Percentiles rank a stretch among this genome's conserved stretches.
Conservation (phyloP, 1,284 basidiomycete genomes). For the Sphagnurus paluster region DNA sequence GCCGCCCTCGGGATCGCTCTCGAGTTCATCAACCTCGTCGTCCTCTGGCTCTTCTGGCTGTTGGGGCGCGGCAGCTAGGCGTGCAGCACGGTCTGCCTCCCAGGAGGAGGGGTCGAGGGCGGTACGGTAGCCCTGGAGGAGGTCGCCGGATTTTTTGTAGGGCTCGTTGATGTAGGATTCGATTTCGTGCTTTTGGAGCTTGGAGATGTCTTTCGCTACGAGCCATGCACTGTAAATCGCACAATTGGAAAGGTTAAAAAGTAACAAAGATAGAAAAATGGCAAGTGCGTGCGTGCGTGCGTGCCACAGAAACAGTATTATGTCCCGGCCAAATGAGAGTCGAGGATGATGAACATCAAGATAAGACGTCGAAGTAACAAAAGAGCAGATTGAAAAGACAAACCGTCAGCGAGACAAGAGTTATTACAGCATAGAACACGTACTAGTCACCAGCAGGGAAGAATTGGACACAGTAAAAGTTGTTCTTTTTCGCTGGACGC, state of each 20-base stretch:
- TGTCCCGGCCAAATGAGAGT: no score
- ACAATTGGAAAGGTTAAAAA: no score
- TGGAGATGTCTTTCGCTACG: slow-evolving; percentile 78
- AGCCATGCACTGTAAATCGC: slow-evolving; percentile 77
- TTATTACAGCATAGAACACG: slow-evolving; percentile 35
- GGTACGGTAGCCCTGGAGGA: slow-evolving; percentile 80
- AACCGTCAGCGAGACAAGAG: not conserved
- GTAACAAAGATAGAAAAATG: no score
- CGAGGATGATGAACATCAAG: not conserved
- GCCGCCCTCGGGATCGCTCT: slow-evolving; percentile 55
- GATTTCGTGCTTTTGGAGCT: slow-evolving; percentile 81
- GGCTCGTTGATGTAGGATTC: slow-evolving; percentile 78
- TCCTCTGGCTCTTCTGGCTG: slow-evolving; percentile 47
- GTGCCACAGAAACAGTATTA: not conserved
- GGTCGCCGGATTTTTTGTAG: slow-evolving; percentile 73
- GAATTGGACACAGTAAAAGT: slow-evolving; percentile 81
- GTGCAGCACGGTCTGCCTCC: slow-evolving; percentile 44
- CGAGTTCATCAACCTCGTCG: slow-evolving; percentile 63
- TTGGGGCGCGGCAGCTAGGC: not conserved
- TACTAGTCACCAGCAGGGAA: slow-evolving; percentile 92
- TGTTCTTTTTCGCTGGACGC: slow-evolving; percentile 71
- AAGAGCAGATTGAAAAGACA: not conserved
- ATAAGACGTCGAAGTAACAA: not conserved
- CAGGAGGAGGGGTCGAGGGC: slow-evolving; percentile 82
- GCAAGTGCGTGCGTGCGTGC: not conserved